Conservation (phyloP, 805 yeast species). For the Lachancea thermotolerans region DNA sequence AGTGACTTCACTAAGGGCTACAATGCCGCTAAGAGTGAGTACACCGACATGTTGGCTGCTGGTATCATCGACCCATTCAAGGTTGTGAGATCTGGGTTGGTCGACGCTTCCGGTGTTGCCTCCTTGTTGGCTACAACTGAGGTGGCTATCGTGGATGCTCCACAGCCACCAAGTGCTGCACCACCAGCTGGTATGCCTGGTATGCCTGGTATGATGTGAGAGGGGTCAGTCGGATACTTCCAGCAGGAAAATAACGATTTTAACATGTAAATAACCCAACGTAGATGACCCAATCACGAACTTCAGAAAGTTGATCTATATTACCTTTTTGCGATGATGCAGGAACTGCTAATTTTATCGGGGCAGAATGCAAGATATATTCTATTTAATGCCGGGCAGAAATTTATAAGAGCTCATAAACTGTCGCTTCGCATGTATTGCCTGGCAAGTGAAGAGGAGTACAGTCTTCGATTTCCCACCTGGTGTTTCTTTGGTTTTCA, state of each 20-base stretch:
- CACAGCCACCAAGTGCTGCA: constrained; percentile 58
- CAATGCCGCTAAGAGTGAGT: constrained; percentile 88
- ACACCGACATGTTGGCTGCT: constrained; percentile 90
- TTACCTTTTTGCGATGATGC: no score
- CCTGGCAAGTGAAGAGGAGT: no score
- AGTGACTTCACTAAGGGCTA: constrained; percentile 82
- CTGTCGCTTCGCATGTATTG: no score
- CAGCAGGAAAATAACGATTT: constrained; percentile 9
- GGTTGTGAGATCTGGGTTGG: constrained; percentile 92
- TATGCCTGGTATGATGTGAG: constrained; percentile 50
- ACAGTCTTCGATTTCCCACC: no score
- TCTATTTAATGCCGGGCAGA: no score
- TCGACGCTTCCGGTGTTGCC: constrained; percentile 97
- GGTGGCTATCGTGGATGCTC: constrained; percentile 95
- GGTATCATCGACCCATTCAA: constrained; percentile 99
- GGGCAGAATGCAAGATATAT: no score
- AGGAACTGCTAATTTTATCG: no score
- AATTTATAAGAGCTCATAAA: no score
- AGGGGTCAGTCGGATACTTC: constrained; percentile 17
- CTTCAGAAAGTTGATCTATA: no score
- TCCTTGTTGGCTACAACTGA: constrained; percentile 96
- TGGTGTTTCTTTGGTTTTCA: no score
- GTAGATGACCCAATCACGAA: not conserved
- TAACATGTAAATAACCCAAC: constrained; percentile 3
- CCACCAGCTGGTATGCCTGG: constrained; percentile 55